Evolutionary conservation across 768 basidiomycete species (phyloP), one percentile per base, ranked within the genome.

Genomic region (Amanita exitialis): DNA sequence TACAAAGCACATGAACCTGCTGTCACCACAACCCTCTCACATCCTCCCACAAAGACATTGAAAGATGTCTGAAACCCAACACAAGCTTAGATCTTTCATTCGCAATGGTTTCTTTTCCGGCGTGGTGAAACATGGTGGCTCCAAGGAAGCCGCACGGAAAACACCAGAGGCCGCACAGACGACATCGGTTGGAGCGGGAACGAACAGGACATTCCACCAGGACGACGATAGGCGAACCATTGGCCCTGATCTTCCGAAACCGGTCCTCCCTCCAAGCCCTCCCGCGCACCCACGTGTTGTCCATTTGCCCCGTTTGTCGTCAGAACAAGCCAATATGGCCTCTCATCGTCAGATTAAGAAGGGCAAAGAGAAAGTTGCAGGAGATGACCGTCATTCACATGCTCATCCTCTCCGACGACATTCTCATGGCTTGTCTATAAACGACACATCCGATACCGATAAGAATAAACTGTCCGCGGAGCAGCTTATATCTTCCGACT

Each of bases 401-500:
- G 23, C 45, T 3, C 48, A 54, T 25, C 23, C 53, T 51, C 49
- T 54, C n/a, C 58, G 59, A 32, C 54, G 50, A 12, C 49, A 47
- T 16, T 46, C 53, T 7, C 37, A 52, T 15, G 50, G 18, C 18
- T 25, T 44, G 16, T n/a, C 50, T 28, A 25, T 32, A 25, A 23
- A 15, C 13, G 54, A 55, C 15, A 54, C 54, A 46, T 13, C 25
- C 6, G 47, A 51, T 25, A 54, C 37, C 37, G 55, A 46, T 53
- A 57, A 55, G 48, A 53, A 53, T 32, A 49, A 42, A n/a, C 52
- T 52, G 12, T 47, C 53, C 43, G 43, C 37, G 8, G 61, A 65
- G 8, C 59, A 51, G 21, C 51, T 52, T 13, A 16, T 34, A 9
- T 64, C 57, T 47, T 50, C 58, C 37, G 72, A 72, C 0, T 62